Evolutionary conservation across 192 early-diverging fungal genomes (phyloP).

Genomic region (Rhizoclosmatium sp.): DNA sequence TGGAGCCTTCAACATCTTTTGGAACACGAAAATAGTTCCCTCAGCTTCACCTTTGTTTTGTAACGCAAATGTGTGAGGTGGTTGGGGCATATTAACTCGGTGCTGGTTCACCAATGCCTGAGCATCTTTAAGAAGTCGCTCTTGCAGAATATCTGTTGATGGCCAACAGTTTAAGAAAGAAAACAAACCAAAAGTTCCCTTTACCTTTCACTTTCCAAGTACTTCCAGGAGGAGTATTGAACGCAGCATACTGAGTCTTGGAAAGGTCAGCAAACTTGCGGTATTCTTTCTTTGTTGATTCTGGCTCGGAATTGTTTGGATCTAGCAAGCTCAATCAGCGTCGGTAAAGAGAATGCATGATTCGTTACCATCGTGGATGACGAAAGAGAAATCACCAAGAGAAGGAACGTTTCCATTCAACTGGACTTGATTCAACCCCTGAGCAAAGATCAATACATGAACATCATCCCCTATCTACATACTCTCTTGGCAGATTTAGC

Average conservation of each 20-base stretch:
- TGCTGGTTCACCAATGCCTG: conserved; percentile 23
- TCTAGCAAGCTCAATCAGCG: not conserved
- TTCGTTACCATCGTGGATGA: conserved; percentile 63
- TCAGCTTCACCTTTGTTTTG: conserved; percentile 36
- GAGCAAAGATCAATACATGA: not conserved
- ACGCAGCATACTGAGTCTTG: conserved; percentile 36
- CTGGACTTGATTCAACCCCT: conserved; percentile 27
- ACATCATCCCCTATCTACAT: not conserved
- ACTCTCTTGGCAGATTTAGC: not conserved
- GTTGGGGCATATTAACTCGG: conserved; percentile 15
- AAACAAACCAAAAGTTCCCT: not conserved
- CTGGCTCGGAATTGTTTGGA: conserved; percentile 13
- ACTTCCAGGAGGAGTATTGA: conserved; percentile 28
- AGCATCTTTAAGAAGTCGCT: conserved; percentile 41
- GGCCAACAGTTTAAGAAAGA: not conserved
- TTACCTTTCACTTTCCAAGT: conserved; percentile 68
- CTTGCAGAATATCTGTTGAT: conserved; percentile 40
- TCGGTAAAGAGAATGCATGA: not conserved
- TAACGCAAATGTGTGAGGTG: conserved; percentile 42
- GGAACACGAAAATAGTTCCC: conserved; percentile 67
- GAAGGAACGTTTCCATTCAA: conserved; percentile 48
- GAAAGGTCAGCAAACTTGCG: conserved; percentile 19
- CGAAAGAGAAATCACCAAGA: conserved; percentile 76
- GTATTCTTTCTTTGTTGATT: conserved; percentile 6
- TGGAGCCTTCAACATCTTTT: conserved; percentile 65